Evolutionary conservation across 495 filamentous ascomycete genomes (phyloP).

Genomic region (Neurospora sp.): DNA sequence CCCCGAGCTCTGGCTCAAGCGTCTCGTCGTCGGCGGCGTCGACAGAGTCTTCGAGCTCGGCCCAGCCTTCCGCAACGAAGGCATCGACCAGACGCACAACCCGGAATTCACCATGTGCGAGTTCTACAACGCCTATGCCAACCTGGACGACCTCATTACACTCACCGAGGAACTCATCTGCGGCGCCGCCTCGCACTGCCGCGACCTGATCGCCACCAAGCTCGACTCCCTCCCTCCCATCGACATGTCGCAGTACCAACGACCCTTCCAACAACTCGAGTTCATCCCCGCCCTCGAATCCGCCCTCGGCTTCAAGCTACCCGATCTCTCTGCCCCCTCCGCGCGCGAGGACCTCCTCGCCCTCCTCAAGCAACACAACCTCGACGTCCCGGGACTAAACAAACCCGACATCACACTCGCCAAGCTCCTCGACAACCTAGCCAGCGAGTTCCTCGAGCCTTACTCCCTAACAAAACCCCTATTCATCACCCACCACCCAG

Average conservation of each 20-base stretch:
- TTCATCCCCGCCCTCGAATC: constrained; percentile 75
- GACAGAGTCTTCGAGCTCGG: constrained; percentile 92
- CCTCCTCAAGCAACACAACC: constrained; percentile 40
- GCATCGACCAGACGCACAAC: constrained; percentile 94
- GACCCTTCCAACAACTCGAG: constrained; percentile 55
- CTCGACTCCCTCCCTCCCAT: constrained; percentile 41
- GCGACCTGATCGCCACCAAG: constrained; percentile 34
- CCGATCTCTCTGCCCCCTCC: constrained; percentile 48
- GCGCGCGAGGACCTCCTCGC: constrained; percentile 46
- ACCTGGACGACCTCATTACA: constrained; percentile 62
- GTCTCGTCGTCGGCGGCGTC: constrained; percentile 86
- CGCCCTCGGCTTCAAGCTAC: constrained; percentile 51
- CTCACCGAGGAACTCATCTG: constrained; percentile 61
- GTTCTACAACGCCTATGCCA: constrained; percentile 83
- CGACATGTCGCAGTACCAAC: constrained; percentile 25
- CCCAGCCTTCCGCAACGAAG: constrained; percentile 87
- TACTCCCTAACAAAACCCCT: constrained; percentile 58
- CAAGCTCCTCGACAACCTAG: constrained; percentile 78
- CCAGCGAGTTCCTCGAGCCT: constrained; percentile 59
- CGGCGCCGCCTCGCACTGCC: constrained; percentile 44
- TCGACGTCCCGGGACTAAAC: constrained; percentile 37
- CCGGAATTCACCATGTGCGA: constrained; percentile 96
- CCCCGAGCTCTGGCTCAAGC: constrained; percentile 92
- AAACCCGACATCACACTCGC: constrained; percentile 52
- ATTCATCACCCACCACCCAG: constrained; percentile 86